A percentile compares a stretch with the other conserved stretches of the same genome.
phyloP scores from a whole-genome alignment of 768 basidiomycete genomes.

The Lyophyllum shimeji region DNA sequence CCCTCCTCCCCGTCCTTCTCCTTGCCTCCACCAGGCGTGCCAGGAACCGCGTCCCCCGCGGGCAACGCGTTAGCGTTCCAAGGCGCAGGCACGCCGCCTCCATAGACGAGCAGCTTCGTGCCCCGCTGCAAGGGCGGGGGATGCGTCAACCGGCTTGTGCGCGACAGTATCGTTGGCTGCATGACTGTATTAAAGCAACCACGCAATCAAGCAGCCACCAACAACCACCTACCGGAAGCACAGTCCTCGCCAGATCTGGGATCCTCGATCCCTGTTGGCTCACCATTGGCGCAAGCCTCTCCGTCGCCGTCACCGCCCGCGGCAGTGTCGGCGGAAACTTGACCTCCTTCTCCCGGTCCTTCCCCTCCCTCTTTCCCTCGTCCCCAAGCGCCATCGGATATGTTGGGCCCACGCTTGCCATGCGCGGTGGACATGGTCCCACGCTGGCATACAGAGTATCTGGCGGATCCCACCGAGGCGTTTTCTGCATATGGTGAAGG shows the following conservation, averaged over 20 bases:
- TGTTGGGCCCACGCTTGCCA: conserved; percentile 63
- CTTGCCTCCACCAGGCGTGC: conserved; percentile 27
- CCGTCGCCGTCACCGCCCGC: conserved; percentile 41
- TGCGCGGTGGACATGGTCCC: conserved; percentile 60
- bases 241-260: conserved; percentile 63
- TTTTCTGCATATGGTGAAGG: conserved; percentile 53
- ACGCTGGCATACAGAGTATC: conserved; percentile 63
- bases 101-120: conserved; percentile 45
- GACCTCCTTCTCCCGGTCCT: conserved; percentile 46
- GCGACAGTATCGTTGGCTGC: conserved; percentile 54
- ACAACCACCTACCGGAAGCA: conserved; percentile 62
- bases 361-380: conserved; percentile 23
- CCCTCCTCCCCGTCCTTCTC: conserved; percentile 24
- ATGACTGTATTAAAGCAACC: not conserved
- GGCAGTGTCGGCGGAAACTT: conserved; percentile 52
- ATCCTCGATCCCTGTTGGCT: conserved; percentile 65
- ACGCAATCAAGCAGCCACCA: not conserved
- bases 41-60: conserved; percentile 22
- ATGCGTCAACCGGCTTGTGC: conserved; percentile 64
- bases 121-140: conserved; percentile 64
- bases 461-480: conserved; percentile 66
- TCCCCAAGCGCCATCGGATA: conserved; percentile 53
- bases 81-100: conserved; percentile 47
- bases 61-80: conserved; percentile 49
- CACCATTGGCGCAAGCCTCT: conserved; percentile 61